Evolutionary conservation across 257 asterid genomes (phyloP), one percentile per base, ranked within the genome.

Genomic region (Solanum sitiens): DNA sequence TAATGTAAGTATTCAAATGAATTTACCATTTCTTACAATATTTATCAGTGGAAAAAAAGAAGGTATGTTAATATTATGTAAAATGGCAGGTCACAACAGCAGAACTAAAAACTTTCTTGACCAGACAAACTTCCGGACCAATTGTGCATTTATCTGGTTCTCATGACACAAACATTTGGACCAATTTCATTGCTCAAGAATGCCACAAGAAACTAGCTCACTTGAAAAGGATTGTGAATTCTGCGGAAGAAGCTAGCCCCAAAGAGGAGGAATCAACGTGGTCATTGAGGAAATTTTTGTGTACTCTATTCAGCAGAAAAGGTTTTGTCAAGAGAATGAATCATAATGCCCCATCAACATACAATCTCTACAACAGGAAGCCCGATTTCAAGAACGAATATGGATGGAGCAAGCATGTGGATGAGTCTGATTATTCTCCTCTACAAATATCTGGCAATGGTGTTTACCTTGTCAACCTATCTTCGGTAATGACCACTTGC

Each of bases 361-460:
- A 91, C 86, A 97, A 97, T 89, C 82, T 97, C 82, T 94, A 90
- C 59, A 92, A 92, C 11, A 71, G 91, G 33, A 90, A 90, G 33
- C 90, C 98, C 11, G 96, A 93, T 83, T 95, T 93, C 91, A 45
- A 87, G 88, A 95, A 95, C 85, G 73, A 95, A 14, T 95, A 94
- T 9, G 99, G 99, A 2, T 95, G 92, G 94, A 97, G 95, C 92
- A 71, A 86, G 72, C 98, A 95, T 0, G 86, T 97, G 89, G 94
- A 93, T 11, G 92, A 94, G 83, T 53, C 88, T 18, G 94, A 94
- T 71, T 97, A 95, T 83, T 75, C 90, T 20, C 98, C 90, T 16
- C 98, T 96, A 13, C 25, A 65, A 7, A 87, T 89, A 9, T 93
- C 96, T 0, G 93, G 93, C 83, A 53, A 92, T 9, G 95, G 98